These are phyloP conservation scores for Oehlia diaphana DNA, from an alignment of 192 early-diverging fungal genomes.

Conservation along the genomic window DNA sequence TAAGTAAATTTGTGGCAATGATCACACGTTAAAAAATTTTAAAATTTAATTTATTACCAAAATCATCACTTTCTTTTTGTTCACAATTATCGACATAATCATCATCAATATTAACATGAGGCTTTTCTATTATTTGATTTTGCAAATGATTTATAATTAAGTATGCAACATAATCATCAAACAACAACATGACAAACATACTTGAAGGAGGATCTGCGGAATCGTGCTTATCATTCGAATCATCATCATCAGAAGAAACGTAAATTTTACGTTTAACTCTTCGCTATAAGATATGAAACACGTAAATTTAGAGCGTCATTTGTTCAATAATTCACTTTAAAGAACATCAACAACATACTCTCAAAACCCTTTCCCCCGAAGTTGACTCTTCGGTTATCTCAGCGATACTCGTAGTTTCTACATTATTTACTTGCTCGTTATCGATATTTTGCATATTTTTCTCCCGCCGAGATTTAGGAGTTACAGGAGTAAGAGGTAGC, in stretches of 20 bases:
- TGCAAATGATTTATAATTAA: not conserved
- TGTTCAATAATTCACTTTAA: not conserved
- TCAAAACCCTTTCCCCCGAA: not conserved
- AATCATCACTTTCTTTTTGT: not conserved
- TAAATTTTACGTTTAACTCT: slow-evolving; percentile 22
- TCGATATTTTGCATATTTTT: not conserved
- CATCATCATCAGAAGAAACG: slow-evolving; percentile 12
- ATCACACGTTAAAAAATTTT: not conserved
- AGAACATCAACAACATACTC: not conserved
- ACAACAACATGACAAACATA: not conserved
- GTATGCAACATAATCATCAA: not conserved
- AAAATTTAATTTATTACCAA: not conserved
- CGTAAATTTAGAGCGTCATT: no score
- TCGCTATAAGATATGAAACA: not conserved
- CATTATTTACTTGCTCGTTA: not conserved
- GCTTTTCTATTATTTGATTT: not conserved
- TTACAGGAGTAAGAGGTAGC: not conserved
- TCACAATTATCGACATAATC: not conserved
- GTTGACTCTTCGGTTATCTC: not conserved
- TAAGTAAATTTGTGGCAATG: not conserved
- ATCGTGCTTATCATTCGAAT: not conserved
- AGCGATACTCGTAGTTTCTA: not conserved
- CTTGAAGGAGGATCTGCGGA: slow-evolving; percentile 2
- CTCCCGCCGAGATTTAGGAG: not conserved
- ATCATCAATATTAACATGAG: not conserved